phyloP scores from a whole-genome alignment of 345 rosid genomes.

The Eucalyptus melliodora region DNA sequence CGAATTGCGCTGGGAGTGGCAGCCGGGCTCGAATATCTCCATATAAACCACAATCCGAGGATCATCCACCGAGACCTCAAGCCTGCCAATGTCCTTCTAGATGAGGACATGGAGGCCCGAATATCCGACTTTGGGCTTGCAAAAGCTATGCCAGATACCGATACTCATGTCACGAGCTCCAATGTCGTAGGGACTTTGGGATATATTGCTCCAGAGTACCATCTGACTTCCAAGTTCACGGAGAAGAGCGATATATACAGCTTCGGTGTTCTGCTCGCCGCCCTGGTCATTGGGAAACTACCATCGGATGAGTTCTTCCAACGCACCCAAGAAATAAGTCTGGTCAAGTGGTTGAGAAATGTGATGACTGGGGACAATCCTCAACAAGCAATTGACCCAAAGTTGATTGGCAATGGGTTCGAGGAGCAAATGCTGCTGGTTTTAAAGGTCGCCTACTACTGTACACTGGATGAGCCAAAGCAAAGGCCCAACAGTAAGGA shows the following conservation, averaged over 20 bases:
- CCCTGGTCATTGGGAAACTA: conserved; percentile 65
- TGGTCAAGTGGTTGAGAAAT: conserved; percentile 78
- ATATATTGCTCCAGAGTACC: conserved; percentile 82
- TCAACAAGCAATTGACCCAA: conserved; percentile 45
- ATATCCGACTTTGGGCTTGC: conserved; percentile 91
- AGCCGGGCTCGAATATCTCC: conserved; percentile 85
- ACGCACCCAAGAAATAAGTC: conserved; percentile 50
- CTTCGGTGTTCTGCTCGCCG: conserved; percentile 74
- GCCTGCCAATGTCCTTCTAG: conserved; percentile 83
- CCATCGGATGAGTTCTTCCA: conserved; percentile 89
- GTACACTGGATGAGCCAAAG: conserved; percentile 70
- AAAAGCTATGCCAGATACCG: conserved; percentile 59
- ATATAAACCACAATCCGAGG: conserved; percentile 41
- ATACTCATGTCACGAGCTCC: conserved; percentile 49
- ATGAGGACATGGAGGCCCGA: conserved; percentile 86
- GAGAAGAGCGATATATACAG: conserved; percentile 84
- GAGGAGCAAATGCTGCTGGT: conserved; percentile 79
- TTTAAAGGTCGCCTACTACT: conserved; percentile 74
- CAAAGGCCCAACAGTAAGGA: conserved; percentile 86
- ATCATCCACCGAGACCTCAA: conserved; percentile 88
- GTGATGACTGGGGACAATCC: conserved; percentile 57
- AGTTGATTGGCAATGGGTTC: conserved; percentile 36
- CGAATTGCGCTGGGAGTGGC: conserved; percentile 72
- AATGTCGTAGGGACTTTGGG: conserved; percentile 83
- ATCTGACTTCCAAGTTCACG: conserved; percentile 76